Percentiles rank a stretch among this genome's conserved stretches.
Conservation (phyloP, 352 stramenopile species). For the Globisporangium camurandrum region DNA sequence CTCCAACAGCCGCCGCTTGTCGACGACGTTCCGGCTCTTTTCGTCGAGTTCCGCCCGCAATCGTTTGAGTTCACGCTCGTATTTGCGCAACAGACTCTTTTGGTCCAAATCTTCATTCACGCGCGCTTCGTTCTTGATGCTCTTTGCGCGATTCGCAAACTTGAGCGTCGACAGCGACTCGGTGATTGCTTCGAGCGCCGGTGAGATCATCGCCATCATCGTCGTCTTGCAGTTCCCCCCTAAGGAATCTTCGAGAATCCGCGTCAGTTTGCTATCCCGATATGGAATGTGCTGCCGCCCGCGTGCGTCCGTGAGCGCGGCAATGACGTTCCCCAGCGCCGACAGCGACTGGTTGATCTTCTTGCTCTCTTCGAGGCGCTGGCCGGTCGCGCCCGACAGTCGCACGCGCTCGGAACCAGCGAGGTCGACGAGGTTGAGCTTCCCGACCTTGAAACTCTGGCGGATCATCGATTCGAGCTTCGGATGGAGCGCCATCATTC, state of each 20-base stretch:
- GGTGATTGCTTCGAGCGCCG: slow-evolving; percentile 82
- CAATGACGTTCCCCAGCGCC: slow-evolving; percentile 88
- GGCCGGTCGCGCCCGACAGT: slow-evolving; percentile 78
- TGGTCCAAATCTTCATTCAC: slow-evolving; percentile 93
- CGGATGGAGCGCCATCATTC: slow-evolving; percentile 33
- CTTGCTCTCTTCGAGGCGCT: slow-evolving; percentile 87
- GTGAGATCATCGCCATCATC: slow-evolving; percentile 95
- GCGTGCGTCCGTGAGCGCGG: slow-evolving; percentile 81
- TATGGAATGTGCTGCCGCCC: slow-evolving; percentile 91
- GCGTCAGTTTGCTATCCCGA: slow-evolving; percentile 90
- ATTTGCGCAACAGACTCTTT: slow-evolving; percentile 90
- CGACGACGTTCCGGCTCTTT: slow-evolving; percentile 89
- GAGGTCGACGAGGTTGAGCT: slow-evolving; percentile 92
- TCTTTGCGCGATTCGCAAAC: slow-evolving; percentile 91
- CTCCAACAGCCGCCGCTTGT: slow-evolving; percentile 89
- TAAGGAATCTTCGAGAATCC: slow-evolving; percentile 85
- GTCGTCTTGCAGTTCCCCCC: slow-evolving; percentile 93
- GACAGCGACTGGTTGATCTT: slow-evolving; percentile 93
- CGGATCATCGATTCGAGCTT: slow-evolving; percentile 86
- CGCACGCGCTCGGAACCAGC: slow-evolving; percentile 88
- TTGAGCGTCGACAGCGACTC: slow-evolving; percentile 92
- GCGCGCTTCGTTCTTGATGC: slow-evolving; percentile 87
- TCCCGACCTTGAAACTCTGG: slow-evolving; percentile 93
- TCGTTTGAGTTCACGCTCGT: slow-evolving; percentile 92
- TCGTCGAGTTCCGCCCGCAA: slow-evolving; percentile 90